phyloP scores from a whole-genome alignment of 306 rosid species.

The Quercus glauca region DNA sequence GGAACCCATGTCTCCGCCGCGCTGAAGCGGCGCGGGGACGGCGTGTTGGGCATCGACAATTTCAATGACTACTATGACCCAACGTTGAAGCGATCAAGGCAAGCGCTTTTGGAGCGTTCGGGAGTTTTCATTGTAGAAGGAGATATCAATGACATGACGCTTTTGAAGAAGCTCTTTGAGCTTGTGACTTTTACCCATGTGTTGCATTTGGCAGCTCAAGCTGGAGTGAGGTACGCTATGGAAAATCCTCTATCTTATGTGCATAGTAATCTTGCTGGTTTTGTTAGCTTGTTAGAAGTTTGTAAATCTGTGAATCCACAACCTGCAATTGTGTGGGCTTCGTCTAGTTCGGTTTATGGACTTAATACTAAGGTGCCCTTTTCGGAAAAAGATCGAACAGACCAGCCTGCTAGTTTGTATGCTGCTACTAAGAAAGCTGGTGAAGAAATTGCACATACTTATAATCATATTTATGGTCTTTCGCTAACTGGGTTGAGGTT shows the following conservation, averaged over 20 bases:
- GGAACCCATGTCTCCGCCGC: constrained; percentile 94
- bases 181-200: constrained; percentile 92
- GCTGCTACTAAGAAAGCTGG: constrained; percentile 99
- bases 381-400: constrained; percentile 84
- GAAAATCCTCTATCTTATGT: constrained; percentile 94
- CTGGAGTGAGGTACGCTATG: constrained; percentile 99
- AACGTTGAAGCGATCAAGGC: constrained; percentile 76
- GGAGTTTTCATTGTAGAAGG: constrained; percentile 96
- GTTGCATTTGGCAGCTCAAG: constrained; percentile 98
- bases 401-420: constrained; percentile 91
- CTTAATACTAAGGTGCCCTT: constrained; percentile 92
- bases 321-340: constrained; percentile 97
- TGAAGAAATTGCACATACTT: constrained; percentile 94
- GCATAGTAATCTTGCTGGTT: constrained; percentile 93
- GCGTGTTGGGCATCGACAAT: constrained; percentile 75
- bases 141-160: constrained; percentile 72
- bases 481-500: constrained; percentile 86
- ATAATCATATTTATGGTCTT: constrained; percentile 89
- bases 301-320: constrained; percentile 84
- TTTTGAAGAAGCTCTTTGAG: constrained; percentile 82
- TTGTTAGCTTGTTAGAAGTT: constrained; percentile 85
- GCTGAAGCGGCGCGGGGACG: constrained; percentile 86
- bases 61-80: constrained; percentile 92
- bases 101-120: constrained; percentile 65
- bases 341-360: constrained; percentile 93